Evolutionary conservation across 2,329 filamentous ascomycete species (phyloP), one percentile per base, ranked within the genome.

Genomic region (Colletotrichum tropicicola): DNA sequence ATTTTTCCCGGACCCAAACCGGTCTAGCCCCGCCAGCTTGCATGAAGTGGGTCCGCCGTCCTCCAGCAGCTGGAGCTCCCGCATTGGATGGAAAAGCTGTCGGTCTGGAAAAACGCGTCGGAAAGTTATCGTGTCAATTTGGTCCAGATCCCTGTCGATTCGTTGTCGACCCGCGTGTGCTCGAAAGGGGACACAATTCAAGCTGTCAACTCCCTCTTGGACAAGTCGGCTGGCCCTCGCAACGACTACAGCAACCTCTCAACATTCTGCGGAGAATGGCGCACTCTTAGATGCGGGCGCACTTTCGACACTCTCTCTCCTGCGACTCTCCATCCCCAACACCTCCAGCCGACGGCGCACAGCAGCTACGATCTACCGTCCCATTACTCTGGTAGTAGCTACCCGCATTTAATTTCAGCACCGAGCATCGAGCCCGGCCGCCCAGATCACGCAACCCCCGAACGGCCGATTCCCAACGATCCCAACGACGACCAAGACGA

Each of bases 81-180:
- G 27, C 21, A 59, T 41, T 63, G 59, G 28, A 30, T 25, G n/a
- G 41, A 30, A 27, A 15, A 43, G 13, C 15, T 19, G 4, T 65
- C 52, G 32, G 52, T 17, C 37, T 58, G 66, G 66, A 68, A 67
- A 67, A 68, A 67, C 66, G 17, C n/a, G 15, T 67, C 66, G 66
- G 66, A 68, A 68, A 57, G 59, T 56, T 58, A 68, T 67, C 66
- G 66, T 68, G 66, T 68, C 66, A 68, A 66, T 68, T 65, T 65
- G 61, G 49, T 51, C 47, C 35, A 39, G 44, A 61, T 52, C 61
- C 63, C 63, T 66, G 59, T 59, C 51, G 61, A 61, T 44, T 61
- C 57, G 35, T 56, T 32, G 49, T 61, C 51, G 44, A 57, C 41
- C 17, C n/a, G 39, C n/a, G 32, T 30, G 25, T 63, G 54, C 17